A percentile compares a stretch with the other conserved stretches of the same genome.
Conservation (phyloP, 768 basidiomycete species). For the Serendipita indica region DNA sequence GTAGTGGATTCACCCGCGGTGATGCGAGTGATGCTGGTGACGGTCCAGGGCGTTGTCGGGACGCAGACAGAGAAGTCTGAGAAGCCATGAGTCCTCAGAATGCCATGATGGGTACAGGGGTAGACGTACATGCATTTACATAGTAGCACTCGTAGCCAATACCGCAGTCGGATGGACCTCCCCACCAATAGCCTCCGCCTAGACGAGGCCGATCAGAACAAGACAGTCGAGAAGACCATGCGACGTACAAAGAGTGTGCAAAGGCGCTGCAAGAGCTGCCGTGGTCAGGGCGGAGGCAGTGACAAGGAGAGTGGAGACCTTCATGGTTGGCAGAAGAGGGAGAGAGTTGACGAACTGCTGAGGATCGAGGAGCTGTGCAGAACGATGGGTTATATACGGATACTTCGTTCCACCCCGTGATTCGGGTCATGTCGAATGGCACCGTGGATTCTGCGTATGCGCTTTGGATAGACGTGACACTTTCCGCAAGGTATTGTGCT, state of each 20-base stretch:
- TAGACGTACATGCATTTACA: background rate
- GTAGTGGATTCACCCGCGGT: background rate
- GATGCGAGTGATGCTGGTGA: background rate
- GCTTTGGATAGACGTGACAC: too few relatives aligned
- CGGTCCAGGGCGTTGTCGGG: background rate
- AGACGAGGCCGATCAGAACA: background rate
- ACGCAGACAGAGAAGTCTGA: slow-evolving; percentile 1
- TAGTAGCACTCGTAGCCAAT: background rate
- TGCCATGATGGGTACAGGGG: background rate
- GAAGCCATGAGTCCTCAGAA: background rate
- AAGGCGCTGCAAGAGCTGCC: background rate
- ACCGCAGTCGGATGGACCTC: background rate
- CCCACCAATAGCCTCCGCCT: background rate
- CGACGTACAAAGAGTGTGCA: background rate
- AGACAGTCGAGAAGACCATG: background rate
- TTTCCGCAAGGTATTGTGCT: too few relatives aligned
- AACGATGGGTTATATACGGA: too few relatives aligned
- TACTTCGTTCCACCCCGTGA: background rate
- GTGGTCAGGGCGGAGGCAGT: background rate
- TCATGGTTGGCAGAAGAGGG: background rate
- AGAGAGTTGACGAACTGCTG: background rate
- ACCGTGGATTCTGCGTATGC: too few relatives aligned
- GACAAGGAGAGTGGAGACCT: background rate
- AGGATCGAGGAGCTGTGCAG: too few relatives aligned
- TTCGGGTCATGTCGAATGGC: too few relatives aligned